Evolutionary conservation across 2,329 filamentous ascomycete species (phyloP), one percentile per base, ranked within the genome.

Genomic region (Pseudogymnoascus sp.): DNA sequence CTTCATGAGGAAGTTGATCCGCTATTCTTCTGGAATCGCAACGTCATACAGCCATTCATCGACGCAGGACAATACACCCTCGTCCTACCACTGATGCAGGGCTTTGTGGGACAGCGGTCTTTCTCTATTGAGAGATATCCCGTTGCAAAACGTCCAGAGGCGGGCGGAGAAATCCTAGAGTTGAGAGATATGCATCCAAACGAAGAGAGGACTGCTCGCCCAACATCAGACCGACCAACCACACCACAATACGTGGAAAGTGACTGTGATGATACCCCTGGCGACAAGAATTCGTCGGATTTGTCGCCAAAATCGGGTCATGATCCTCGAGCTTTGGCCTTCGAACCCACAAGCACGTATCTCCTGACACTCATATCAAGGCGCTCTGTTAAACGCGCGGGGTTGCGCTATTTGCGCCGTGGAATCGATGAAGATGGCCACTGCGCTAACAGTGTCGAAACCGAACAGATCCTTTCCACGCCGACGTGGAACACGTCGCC

Each of bases 311-410:
- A 16, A 14, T 56, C 10, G 28, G n/a, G 28, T 21, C 50, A 56
- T 35, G 59, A 60, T 12, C 33, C 59, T 25, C 38, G 59, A 38
- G 59, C 59, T 42, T 12, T 40, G 16, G 38, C 21, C 33, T 60
- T 60, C 25, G 64, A 12, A 66, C 69, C 31, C 38, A 66, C n/a
- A 73, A 28, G 14, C 44, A 61, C 61, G 14, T 63, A 60, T 69
- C 78, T 95, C 28, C 80, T 97, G n/a, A 97, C 93, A 0, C 70
- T 99, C 14, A 88, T 99, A 61, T 97, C 93, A n/a, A 84, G 94
- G 61, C 84, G 94, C 31, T 96, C 92, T 1, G 84, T 88, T 21
- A 90, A 93, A 70, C 84, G 94, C 44, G 92, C 93, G 18, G 94
- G 94, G 1, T 77, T 97, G 28, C 85, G 94, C 62, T 99, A 99